Conservation (phyloP, 805 yeast species). For the Myxozyma udenii region DNA sequence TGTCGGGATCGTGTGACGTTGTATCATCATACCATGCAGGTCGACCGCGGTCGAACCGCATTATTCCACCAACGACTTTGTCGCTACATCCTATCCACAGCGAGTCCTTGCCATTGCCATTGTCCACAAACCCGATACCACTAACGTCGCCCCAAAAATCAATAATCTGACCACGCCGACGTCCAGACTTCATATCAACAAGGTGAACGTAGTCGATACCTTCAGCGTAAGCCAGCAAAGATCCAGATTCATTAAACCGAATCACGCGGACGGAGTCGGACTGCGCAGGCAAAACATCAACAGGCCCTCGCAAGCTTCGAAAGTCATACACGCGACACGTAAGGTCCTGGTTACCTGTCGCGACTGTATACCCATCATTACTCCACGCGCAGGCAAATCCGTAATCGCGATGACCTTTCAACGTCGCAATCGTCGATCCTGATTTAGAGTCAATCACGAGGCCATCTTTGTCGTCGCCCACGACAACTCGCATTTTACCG, state of each 20-base stretch:
- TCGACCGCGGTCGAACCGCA: constrained; percentile 42
- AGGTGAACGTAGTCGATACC: constrained; percentile 57
- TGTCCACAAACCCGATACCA: constrained; percentile 47
- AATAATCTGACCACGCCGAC: constrained; percentile 45
- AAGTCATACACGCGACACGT: constrained; percentile 48
- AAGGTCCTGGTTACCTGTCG: constrained; percentile 62
- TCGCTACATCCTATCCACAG: constrained; percentile 57
- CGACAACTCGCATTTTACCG: constrained; percentile 44
- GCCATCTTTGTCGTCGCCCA: constrained; percentile 50
- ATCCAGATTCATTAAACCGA: constrained; percentile 48
- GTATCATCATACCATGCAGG: too few species aligned
- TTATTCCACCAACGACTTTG: constrained; percentile 55
- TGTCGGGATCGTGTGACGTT: too few species aligned
- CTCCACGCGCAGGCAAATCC: constrained; percentile 63
- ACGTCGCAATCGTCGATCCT: constrained; percentile 25
- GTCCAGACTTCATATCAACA: constrained; percentile 38
- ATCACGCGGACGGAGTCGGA: constrained; percentile 54
- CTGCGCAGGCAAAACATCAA: constrained; percentile 39
- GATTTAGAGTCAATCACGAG: constrained; percentile 48
- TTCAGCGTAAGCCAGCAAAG: constrained; percentile 54
- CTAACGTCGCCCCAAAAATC: constrained; percentile 58
- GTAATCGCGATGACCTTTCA: constrained; percentile 53
- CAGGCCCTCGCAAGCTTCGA: constrained; percentile 36
- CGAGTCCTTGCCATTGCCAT: constrained; percentile 3
- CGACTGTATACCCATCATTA: constrained; percentile 43